Conservation (phyloP, 2,329 filamentous ascomycete species). For the Penicillium hordei region DNA sequence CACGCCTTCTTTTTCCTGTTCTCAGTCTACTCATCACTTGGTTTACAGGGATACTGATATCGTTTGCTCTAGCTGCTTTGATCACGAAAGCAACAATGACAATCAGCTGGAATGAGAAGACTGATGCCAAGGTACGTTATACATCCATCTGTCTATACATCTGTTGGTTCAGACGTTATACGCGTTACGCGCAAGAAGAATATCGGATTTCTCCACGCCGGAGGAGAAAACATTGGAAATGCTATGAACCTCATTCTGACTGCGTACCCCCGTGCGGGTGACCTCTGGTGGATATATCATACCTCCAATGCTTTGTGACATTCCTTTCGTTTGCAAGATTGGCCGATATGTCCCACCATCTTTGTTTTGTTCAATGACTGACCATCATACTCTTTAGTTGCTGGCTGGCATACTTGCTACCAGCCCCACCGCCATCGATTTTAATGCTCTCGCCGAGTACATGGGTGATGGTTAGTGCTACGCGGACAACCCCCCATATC, state of each 20-base stretch:
- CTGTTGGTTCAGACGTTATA: too few species aligned
- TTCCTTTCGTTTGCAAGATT: neutral
- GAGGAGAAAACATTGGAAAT: too few species aligned
- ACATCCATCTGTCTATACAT: too few species aligned
- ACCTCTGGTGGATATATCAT: neutral
- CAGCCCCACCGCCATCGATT: neutral
- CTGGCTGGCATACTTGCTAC: neutral
- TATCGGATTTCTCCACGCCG: too few species aligned
- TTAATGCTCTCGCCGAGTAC: neutral
- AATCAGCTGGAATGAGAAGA: neutral
- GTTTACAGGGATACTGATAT: neutral
- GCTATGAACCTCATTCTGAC: too few species aligned
- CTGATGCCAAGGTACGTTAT: neutral
- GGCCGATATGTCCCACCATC: too few species aligned
- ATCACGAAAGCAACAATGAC: neutral
- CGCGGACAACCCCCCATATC: too few species aligned
- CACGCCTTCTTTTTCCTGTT: neutral
- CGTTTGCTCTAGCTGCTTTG: neutral
- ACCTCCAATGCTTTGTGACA: neutral
- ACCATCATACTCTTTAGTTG: neutral
- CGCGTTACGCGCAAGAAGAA: too few species aligned
- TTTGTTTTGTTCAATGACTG: neutral
- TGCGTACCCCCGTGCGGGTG: too few species aligned
- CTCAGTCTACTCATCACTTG: neutral
- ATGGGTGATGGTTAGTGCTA: neutral